A percentile compares a stretch with the other conserved stretches of the same genome.
These are phyloP conservation scores for Chlorella ohadii DNA, from an alignment of 139 green algal genomes.

Conservation along the genomic window DNA sequence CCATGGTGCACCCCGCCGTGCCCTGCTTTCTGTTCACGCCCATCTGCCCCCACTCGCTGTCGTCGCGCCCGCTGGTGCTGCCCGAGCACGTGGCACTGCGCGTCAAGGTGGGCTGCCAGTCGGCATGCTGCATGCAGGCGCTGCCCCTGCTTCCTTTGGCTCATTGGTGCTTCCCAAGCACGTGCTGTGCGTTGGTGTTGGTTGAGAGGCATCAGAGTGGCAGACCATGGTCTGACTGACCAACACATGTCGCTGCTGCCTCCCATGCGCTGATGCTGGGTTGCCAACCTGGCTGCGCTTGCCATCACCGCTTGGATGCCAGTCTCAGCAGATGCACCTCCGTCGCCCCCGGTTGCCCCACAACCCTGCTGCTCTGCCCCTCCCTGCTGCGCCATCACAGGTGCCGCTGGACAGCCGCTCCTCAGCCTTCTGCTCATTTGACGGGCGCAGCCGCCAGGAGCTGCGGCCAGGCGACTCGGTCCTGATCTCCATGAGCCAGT, in stretches of 20 bases:
- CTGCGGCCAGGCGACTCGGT: slow-evolving; percentile 72
- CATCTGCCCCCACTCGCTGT: slow-evolving; percentile 82
- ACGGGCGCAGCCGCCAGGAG: slow-evolving; percentile 62
- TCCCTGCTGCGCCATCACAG: slow-evolving; percentile 27
- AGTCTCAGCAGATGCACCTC: too few species aligned
- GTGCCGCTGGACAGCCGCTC: slow-evolving; percentile 72
- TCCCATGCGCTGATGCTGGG: too few species aligned
- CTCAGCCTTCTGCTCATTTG: slow-evolving; percentile 80
- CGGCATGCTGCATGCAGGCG: too few species aligned
- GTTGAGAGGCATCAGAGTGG: too few species aligned
- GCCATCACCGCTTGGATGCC: too few species aligned
- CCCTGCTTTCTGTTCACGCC: slow-evolving; percentile 71
- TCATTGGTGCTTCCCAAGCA: too few species aligned
- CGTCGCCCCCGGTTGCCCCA: too few species aligned
- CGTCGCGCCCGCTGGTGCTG: slow-evolving; percentile 76
- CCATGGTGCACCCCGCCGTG: slow-evolving; percentile 76
- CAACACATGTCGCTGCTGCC: too few species aligned
- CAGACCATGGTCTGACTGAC: too few species aligned
- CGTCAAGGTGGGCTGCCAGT: slow-evolving; percentile 60
- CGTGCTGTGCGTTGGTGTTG: too few species aligned
- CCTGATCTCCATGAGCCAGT: slow-evolving; percentile 67
- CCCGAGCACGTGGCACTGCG: slow-evolving; percentile 74
- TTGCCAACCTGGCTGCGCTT: too few species aligned
- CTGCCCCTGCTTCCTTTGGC: too few species aligned
- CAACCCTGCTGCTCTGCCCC: background rate